Percentiles rank a stretch among this genome's conserved stretches.
Conservation (phyloP, 1,139 yeast genomes). For the Yamadazyma sp. region DNA sequence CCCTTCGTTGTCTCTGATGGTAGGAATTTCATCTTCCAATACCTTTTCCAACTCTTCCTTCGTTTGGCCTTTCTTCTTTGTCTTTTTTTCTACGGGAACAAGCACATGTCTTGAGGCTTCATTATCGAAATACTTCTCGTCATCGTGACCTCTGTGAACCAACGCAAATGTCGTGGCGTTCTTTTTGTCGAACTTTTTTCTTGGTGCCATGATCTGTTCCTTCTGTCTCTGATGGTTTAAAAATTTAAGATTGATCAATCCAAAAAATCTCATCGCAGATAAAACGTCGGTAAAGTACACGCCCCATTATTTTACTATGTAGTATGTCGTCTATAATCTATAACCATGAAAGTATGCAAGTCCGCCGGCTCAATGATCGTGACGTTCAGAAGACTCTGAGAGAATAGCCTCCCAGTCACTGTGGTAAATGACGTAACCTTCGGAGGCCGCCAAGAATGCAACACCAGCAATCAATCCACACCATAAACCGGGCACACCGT, state of each 20-base stretch:
- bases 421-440: conserved; percentile 25
- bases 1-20: conserved; percentile 61
- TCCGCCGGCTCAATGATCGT: conserved; percentile 17
- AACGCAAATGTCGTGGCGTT: conserved; percentile 76
- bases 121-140: conserved; percentile 76
- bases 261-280: conserved; percentile 2
- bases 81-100: conserved; percentile 59
- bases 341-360: no score
- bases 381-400: conserved; percentile 20
- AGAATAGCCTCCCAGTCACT: conserved; percentile 36
- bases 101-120: conserved; percentile 82
- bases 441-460: conserved; percentile 30
- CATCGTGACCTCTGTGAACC: conserved; percentile 91
- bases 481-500: conserved; percentile 41
- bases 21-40: conserved; percentile 36
- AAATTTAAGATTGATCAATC: not conserved
- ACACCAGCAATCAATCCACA: conserved; percentile 41
- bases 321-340: no score
- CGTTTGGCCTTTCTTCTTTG: conserved; percentile 28
- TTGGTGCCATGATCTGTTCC: conserved; percentile 25
- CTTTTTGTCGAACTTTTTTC: conserved; percentile 62
- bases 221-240: no score
- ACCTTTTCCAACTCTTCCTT: conserved; percentile 40
- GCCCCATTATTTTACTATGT: no score
- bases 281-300: no score